These are phyloP conservation scores for Gossypium stocksii DNA, from an alignment of 345 rosid genomes.

Conservation along the genomic window DNA sequence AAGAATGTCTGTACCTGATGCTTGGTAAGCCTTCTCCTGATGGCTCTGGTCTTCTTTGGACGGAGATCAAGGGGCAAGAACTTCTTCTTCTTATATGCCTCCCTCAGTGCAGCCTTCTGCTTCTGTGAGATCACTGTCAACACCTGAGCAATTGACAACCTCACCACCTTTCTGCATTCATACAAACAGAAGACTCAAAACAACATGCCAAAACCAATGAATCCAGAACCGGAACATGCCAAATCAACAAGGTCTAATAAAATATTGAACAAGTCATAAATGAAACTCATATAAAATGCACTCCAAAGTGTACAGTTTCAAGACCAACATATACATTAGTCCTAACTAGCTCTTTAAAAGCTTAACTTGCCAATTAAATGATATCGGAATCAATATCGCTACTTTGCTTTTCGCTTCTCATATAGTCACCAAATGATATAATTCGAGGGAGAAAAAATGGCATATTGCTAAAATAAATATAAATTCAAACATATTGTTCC, in stretches of 20 bases:
- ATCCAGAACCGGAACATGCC: constrained; percentile 3
- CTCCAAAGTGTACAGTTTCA: not conserved
- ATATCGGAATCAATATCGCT: not conserved
- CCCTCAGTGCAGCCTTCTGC: constrained; percentile 87
- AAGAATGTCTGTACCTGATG: constrained; percentile 51
- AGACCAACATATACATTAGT: not conserved
- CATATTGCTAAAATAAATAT: not conserved
- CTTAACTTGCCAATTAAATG: not conserved
- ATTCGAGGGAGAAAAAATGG: not conserved
- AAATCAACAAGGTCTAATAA: not conserved
- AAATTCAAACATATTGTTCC: not conserved
- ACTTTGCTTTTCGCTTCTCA: not conserved
- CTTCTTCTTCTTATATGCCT: constrained; percentile 77
- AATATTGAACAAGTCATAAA: not conserved
- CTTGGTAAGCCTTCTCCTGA: constrained; percentile 87
- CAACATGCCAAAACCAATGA: constrained; percentile 13
- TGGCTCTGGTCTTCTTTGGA: constrained; percentile 94
- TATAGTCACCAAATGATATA: not conserved
- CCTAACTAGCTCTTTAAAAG: not conserved
- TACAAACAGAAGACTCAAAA: not conserved
- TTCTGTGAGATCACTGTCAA: constrained; percentile 88
- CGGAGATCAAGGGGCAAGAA: constrained; percentile 86
- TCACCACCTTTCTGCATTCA: constrained; percentile 79
- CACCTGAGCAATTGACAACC: constrained; percentile 85
- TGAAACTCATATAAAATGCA: not conserved